These are phyloP conservation scores for Nothophaeocryptopus gaeumannii DNA, from an alignment of 2,329 filamentous ascomycete genomes.

Conservation along the genomic window DNA sequence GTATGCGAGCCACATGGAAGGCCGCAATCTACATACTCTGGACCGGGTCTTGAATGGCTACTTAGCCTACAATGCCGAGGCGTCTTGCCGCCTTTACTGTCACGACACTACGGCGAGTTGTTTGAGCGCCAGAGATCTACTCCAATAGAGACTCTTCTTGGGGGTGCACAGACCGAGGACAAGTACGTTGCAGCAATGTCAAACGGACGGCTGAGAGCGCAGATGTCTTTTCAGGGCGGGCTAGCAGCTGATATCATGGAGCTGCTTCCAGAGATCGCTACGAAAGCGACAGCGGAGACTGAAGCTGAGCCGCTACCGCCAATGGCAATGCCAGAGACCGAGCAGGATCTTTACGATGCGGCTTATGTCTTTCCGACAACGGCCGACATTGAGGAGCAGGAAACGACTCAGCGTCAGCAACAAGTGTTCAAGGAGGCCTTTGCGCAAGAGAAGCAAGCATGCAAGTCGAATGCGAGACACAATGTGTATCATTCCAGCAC, in stretches of 20 bases:
- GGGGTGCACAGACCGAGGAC: too few species aligned
- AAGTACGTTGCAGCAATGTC: too few species aligned
- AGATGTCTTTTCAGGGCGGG: background rate
- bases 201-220: too few species aligned
- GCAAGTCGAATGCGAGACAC: too few species aligned
- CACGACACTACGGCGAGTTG: slow-evolving; percentile 3
- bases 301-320: slow-evolving; percentile 12
- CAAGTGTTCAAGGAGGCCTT: too few species aligned
- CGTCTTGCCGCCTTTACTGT: slow-evolving; percentile 34
- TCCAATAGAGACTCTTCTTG: too few species aligned
- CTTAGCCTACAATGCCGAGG: slow-evolving; percentile 36
- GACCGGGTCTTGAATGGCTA: slow-evolving; percentile 37
- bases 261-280: slow-evolving; percentile 17
- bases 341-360: slow-evolving; percentile 53
- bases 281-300: slow-evolving; percentile 14
- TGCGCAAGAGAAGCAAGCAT: too few species aligned
- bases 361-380: slow-evolving; percentile 4
- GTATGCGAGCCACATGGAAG: slow-evolving; percentile 16
- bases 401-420: background rate
- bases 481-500: too few species aligned
- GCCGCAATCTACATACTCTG: slow-evolving; percentile 26
- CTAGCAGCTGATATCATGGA: slow-evolving; percentile 17
- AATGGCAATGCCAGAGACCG: slow-evolving; percentile 35
- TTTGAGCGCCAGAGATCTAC: too few species aligned
- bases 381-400: background rate